Evolutionary conservation across 1,284 basidiomycete species (phyloP).

Genomic region (Pulveroboletus sp.): DNA sequence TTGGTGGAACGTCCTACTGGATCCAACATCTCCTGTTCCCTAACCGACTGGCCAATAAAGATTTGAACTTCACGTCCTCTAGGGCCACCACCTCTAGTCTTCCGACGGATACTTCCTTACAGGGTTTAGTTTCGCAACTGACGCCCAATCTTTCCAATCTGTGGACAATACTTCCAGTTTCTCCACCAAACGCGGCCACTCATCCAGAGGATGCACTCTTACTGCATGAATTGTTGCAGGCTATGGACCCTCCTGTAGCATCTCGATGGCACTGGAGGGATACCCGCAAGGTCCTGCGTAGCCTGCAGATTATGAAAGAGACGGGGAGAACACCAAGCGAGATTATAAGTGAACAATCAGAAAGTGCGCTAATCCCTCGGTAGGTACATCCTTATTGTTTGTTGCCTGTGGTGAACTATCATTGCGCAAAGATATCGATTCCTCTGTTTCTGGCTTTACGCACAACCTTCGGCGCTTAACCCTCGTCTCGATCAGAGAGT

Average conservation of each 20-base stretch:
- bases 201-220: conserved; percentile 57
- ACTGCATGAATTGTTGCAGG: conserved; percentile 68
- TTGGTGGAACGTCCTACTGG: conserved; percentile 97
- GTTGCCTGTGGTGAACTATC: neutral
- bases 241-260: conserved; percentile 78
- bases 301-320: conserved; percentile 79
- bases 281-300: conserved; percentile 85
- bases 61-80: conserved; percentile 1
- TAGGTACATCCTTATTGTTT: conserved; percentile 26
- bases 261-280: conserved; percentile 95
- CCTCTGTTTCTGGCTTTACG: conserved; percentile 91
- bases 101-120: conserved; percentile 31
- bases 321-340: conserved; percentile 69
- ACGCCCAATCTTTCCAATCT: conserved; percentile 50
- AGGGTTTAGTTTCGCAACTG: conserved; percentile 44
- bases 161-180: conserved; percentile 54
- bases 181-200: conserved; percentile 50
- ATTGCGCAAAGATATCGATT: conserved; percentile 65
- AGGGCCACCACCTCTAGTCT: neutral
- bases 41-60: conserved; percentile 52
- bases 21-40: conserved; percentile 91
- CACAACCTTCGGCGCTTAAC: conserved; percentile 65
- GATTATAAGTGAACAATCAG: conserved; percentile 66
- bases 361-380: conserved; percentile 49
- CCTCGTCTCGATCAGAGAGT: conserved; percentile 78